These are phyloP conservation scores for Anacardium occidentale DNA, from an alignment of 345 rosid genomes.

Conservation along the genomic window DNA sequence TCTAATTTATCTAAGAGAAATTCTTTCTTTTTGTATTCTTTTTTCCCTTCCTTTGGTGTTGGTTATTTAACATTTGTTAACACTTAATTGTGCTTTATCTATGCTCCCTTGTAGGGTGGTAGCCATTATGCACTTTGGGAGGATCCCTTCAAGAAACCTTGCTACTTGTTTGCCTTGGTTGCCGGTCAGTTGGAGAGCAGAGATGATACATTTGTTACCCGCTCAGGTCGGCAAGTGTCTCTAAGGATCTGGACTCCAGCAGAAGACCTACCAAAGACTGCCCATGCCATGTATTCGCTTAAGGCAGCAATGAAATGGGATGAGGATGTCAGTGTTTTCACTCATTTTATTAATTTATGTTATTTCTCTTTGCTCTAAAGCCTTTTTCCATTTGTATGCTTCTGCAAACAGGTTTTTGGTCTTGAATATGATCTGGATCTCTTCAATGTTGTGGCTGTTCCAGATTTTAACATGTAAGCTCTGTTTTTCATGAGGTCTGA, in stretches of 20 bases:
- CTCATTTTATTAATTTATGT: conserved; percentile 7
- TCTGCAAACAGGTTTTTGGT: conserved; percentile 74
- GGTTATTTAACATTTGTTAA: conserved; percentile 7
- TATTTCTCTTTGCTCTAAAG: conserved; percentile 13
- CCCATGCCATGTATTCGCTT: conserved; percentile 95
- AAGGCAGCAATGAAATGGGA: conserved; percentile 99
- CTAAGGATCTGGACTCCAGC: conserved; percentile 96
- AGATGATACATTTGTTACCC: conserved; percentile 75
- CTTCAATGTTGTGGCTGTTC: conserved; percentile 97
- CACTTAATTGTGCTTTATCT: conserved; percentile 3
- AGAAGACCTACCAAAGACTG: conserved; percentile 89
- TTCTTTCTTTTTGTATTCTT: background rate
- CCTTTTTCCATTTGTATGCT: background rate
- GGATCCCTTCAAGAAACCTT: conserved; percentile 97
- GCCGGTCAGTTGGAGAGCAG: conserved; percentile 92
- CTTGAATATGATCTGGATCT: conserved; percentile 97
- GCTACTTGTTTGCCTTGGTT: conserved; percentile 93
- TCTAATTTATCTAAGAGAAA: background rate
- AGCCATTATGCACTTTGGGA: conserved; percentile 93
- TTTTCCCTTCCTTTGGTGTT: background rate
- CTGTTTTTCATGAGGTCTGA: conserved; percentile 1
- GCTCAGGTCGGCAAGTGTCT: conserved; percentile 77
- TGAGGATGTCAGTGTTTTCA: conserved; percentile 66
- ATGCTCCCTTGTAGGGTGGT: conserved; percentile 56
- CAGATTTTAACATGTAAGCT: conserved; percentile 95